Evolutionary conservation across 2,329 filamentous ascomycete genomes (phyloP), one percentile per base, ranked within the genome.

Genomic region (Beauveria brongniartii): DNA sequence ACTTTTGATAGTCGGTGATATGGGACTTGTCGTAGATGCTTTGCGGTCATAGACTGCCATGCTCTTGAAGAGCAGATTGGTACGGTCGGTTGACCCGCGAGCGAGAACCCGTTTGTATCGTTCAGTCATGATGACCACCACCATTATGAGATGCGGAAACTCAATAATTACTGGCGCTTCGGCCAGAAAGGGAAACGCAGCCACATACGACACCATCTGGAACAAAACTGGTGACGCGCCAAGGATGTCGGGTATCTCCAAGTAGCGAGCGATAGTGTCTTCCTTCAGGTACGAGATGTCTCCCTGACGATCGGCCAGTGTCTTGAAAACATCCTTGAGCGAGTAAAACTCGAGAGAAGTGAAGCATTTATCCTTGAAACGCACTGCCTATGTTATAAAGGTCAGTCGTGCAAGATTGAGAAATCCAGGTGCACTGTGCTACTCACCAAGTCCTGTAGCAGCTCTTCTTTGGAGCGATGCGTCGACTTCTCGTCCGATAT

Each of bases 191-290:
- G 89, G 89, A 62, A 92, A 91, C 1, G 88, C 85, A 37, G 86
- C 89, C 1, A 91, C 77, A 66, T 87, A 89, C 5, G 85, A 87
- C 2, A 87, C 71, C 80, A 90, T 87, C 67, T 89, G 86, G 68
- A 89, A 91, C 51, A 91, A 69, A 48, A 91, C 80, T 2, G 86
- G 81, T 4, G 87, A 88, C 8, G 83, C 87, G 55, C 79, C 81
- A 28, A 91, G 75, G 28, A 86, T 80, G 69, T 91, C 87, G 3
- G 89, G 89, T 22, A 92, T 80, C 72, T 89, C 87, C 50, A 92
- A 82, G 70, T 89, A 91, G 40, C 86, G 82, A 63, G 85, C 82
- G 65, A 91, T 75, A 12, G 87, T 90, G 56, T 87, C 82, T 69
- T 76, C 87, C 68, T 85, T 89, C 64, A 90, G 81, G 70, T 90